Percentiles rank a stretch among this genome's conserved stretches.
Evolutionary conservation across 495 filamentous ascomycete genomes (phyloP).

Genomic region (Xylaria intraflava): DNA sequence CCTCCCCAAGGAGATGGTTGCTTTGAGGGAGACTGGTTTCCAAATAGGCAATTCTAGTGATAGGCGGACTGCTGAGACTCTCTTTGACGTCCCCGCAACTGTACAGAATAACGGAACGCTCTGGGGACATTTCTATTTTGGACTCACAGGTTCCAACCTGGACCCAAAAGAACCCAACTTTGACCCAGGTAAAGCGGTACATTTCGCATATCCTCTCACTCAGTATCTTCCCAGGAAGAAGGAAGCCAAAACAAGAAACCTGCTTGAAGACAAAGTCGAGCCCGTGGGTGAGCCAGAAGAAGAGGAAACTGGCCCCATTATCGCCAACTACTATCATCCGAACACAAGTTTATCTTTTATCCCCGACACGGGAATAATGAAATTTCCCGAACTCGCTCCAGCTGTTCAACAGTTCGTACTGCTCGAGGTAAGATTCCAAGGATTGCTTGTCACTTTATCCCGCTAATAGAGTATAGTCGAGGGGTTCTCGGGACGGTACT

Average conservation of each 20-base stretch:
- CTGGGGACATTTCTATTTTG: conserved; percentile 89
- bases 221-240: conserved; percentile 92
- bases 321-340: conserved; percentile 87
- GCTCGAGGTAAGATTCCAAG: conserved; percentile 48
- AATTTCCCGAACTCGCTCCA: conserved; percentile 61
- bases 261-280: conserved; percentile 58
- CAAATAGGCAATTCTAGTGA: conserved; percentile 76
- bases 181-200: conserved; percentile 65
- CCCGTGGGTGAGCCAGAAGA: conserved; percentile 44
- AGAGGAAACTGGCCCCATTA: conserved; percentile 53
- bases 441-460: background rate
- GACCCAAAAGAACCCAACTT: conserved; percentile 69
- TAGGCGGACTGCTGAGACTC: conserved; percentile 67
- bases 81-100: conserved; percentile 64
- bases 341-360: conserved; percentile 88
- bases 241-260: conserved; percentile 78
- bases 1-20: conserved; percentile 49
- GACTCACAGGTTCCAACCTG: conserved; percentile 60
- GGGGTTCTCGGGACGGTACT: conserved; percentile 66
- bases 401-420: conserved; percentile 69
- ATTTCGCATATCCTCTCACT: conserved; percentile 79
- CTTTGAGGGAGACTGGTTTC: conserved; percentile 76
- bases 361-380: conserved; percentile 65
- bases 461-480: conserved; percentile 23
- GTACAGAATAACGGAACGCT: conserved; percentile 91